A percentile compares a stretch with the other conserved stretches of the same genome.
Conservation (phyloP, 768 basidiomycete genomes). For the Suillus subalutaceus region DNA sequence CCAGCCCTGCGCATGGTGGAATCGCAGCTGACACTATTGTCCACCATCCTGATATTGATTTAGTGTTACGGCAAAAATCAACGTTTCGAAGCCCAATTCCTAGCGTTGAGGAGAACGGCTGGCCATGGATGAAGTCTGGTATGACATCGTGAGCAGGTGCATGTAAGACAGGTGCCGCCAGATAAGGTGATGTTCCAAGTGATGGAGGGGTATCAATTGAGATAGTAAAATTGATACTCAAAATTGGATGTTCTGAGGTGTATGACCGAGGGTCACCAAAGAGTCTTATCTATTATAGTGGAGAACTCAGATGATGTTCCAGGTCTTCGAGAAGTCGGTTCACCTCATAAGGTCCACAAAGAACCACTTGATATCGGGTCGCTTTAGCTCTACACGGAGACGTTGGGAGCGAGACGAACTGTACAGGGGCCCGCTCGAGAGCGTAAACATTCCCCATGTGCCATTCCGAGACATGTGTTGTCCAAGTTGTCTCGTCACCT, state of each 20-base stretch:
- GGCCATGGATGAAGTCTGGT: slow-evolving; percentile 75
- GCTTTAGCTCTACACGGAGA: slow-evolving; percentile 37
- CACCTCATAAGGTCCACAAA: slow-evolving; percentile 87
- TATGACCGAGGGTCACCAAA: slow-evolving; percentile 71
- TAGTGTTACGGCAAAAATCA: slow-evolving; percentile 18
- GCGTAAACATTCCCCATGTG: slow-evolving; percentile 86
- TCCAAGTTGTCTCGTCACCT: slow-evolving; percentile 25
- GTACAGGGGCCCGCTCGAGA: slow-evolving; percentile 54
- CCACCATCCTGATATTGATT: slow-evolving; percentile 52
- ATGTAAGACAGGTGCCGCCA: slow-evolving; percentile 35
- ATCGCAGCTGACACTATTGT: slow-evolving; percentile 37
- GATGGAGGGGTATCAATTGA: slow-evolving; percentile 37
- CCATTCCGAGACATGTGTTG: slow-evolving; percentile 54
- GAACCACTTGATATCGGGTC: slow-evolving; percentile 65
- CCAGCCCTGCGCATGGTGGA: background rate
- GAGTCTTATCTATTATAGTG: slow-evolving; percentile 62
- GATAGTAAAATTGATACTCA: slow-evolving; percentile 56
- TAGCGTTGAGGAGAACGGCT: slow-evolving; percentile 70
- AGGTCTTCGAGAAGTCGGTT: slow-evolving; percentile 1
- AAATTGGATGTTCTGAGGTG: slow-evolving; percentile 49
- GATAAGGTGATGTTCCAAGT: background rate
- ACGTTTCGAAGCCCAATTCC: slow-evolving; percentile 64
- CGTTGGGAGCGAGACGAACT: slow-evolving; percentile 51
- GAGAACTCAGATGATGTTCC: slow-evolving; percentile 9
- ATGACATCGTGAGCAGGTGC: slow-evolving; percentile 56